These are phyloP conservation scores for Xylaria grammica DNA, from an alignment of 495 filamentous ascomycete species.

Conservation along the genomic window DNA sequence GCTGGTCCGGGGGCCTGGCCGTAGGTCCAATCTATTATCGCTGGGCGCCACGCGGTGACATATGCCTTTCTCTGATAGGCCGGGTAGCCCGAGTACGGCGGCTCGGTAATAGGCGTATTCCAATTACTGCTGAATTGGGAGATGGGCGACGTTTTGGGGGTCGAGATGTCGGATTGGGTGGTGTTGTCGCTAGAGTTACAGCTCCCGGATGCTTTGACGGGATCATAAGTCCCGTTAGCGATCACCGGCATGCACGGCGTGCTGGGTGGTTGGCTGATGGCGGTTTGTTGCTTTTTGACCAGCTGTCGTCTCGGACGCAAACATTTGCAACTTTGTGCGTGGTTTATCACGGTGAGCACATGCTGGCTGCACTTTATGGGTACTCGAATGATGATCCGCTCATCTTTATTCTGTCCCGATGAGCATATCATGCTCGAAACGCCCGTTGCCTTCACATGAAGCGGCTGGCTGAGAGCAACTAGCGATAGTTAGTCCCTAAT, in stretches of 20 bases:
- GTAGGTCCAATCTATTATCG: too few relatives aligned
- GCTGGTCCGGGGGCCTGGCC: too few relatives aligned
- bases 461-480: background rate
- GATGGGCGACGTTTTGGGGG: too few relatives aligned
- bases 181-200: too few relatives aligned
- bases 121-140: too few relatives aligned
- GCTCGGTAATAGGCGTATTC: too few relatives aligned
- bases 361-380: background rate
- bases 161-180: background rate
- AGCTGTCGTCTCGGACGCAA: background rate
- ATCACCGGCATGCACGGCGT: background rate
- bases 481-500: background rate
- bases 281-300: too few relatives aligned
- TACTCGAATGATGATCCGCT: background rate
- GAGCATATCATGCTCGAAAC: background rate
- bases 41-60: too few relatives aligned
- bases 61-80: too few relatives aligned
- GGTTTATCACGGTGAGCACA: background rate
- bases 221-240: background rate
- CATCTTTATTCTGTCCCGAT: background rate
- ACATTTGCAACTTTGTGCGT: background rate
- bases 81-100: too few relatives aligned
- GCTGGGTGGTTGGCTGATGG: too few relatives aligned
- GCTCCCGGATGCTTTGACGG: background rate
- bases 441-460: background rate